These are phyloP conservation scores for Lasiodiplodia hormozganensis DNA, from an alignment of 2,329 filamentous ascomycete genomes.

Conservation along the genomic window DNA sequence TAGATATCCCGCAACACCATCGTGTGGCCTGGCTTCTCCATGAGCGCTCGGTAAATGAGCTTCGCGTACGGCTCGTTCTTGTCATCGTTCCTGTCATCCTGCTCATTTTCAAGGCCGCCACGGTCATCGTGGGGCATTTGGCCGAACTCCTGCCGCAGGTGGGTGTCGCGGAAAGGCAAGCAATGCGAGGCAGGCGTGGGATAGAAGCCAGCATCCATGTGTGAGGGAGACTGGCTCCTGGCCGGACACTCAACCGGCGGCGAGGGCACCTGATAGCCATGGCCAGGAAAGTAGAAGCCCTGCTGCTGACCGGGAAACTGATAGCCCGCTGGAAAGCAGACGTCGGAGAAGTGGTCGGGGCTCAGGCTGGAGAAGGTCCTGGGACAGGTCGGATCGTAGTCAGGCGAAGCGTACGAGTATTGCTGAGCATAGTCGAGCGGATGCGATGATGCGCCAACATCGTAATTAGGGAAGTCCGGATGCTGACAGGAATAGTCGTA, in stretches of 20 bases:
- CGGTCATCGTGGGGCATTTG: background rate
- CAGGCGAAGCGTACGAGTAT: conserved; percentile 29
- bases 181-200: background rate
- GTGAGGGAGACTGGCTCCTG: background rate
- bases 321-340: conserved; percentile 18
- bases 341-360: background rate
- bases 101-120: background rate
- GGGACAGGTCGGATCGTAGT: conserved; percentile 34
- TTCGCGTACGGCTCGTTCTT: conserved; percentile 77
- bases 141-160: background rate
- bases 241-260: background rate
- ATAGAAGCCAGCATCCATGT: background rate
- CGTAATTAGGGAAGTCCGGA: conserved; percentile 32
- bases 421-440: conserved; percentile 32
- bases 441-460: conserved; percentile 26
- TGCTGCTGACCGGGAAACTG: conserved; percentile 3
- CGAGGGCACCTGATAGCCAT: conserved; percentile 2
- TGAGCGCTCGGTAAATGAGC: conserved; percentile 78
- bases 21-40: conserved; percentile 68
- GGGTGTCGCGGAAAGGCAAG: background rate
- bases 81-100: conserved; percentile 38
- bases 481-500: conserved; percentile 19
- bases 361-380: conserved; percentile 12
- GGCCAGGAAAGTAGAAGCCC: conserved; percentile 1
- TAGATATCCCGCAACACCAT: conserved; percentile 90